A percentile compares a stretch with the other conserved stretches of the same genome.
Conservation (phyloP, 495 filamentous ascomycete genomes). For the Lasiosphaeriaceae sp. region DNA sequence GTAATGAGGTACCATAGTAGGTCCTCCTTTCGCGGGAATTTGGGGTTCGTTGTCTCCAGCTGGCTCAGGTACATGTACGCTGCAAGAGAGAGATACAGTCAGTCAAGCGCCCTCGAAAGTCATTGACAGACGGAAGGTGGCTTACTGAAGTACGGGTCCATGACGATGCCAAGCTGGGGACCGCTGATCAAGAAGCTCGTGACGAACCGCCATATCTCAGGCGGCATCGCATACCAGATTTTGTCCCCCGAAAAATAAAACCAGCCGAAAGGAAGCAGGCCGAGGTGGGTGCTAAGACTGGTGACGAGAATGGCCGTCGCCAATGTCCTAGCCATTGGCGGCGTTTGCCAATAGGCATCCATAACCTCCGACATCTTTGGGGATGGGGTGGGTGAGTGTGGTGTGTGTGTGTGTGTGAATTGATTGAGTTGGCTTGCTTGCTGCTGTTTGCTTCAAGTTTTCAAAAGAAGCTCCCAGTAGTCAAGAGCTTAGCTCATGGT, state of each 20-base stretch:
- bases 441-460: slow-evolving; percentile 12
- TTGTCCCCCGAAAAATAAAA: slow-evolving; percentile 55
- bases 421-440: slow-evolving; percentile 8
- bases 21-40: slow-evolving; percentile 42
- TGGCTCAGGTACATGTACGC: slow-evolving; percentile 42
- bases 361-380: slow-evolving; percentile 35
- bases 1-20: slow-evolving; percentile 48
- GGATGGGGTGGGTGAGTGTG: neutral
- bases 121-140: slow-evolving; percentile 1
- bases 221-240: slow-evolving; percentile 62
- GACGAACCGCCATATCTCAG: slow-evolving; percentile 52
- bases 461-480: slow-evolving; percentile 21
- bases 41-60: slow-evolving; percentile 38
- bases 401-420: slow-evolving; percentile 4
- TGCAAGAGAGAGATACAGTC: slow-evolving; percentile 7
- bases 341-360: slow-evolving; percentile 68
- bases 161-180: slow-evolving; percentile 57
- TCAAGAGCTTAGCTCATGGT: slow-evolving; percentile 16
- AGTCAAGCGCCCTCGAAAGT: neutral
- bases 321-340: slow-evolving; percentile 72
- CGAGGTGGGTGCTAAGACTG: slow-evolving; percentile 59
- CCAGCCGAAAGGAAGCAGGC: slow-evolving; percentile 49
- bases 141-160: slow-evolving; percentile 83
- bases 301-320: slow-evolving; percentile 62
- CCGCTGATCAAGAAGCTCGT: slow-evolving; percentile 72